Evolutionary conservation across 2,329 filamentous ascomycete species (phyloP), one percentile per base, ranked within the genome.

Genomic region (Trichoderma sp.): DNA sequence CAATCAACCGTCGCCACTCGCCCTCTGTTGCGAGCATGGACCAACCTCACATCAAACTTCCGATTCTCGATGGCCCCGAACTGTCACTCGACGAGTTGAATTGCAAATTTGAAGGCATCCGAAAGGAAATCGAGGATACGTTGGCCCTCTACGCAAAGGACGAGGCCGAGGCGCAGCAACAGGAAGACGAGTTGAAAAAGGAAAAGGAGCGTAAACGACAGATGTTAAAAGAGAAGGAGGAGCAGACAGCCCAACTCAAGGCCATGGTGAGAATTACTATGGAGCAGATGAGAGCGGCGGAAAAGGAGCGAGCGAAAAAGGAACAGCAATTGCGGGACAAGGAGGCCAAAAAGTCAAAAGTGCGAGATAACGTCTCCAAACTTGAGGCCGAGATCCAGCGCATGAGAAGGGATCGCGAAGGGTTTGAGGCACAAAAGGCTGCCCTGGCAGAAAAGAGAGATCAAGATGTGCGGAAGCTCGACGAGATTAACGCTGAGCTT

Each of bases 191-290:
- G 53, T 77, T 97, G 35, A 87, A 90, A 65, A 89, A 89, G 68
- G 92, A 97, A 73, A 90, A 92, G 69, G 92, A 96, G 71, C 86
- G 90, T 60, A 89, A 97, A 76, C 90, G 87, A 73, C 89, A 90
- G 70, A 85, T 89, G 22, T 84, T 95, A 64, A 95, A 92, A 76
- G 92, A 97, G 75, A 97, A 96, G 77, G 94, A 98, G 71, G 93
- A 96, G 74, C 91, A 90, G 60, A 97, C 93, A 58, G 89, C 92
- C 53, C 93, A 93, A 75, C 80, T 97, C 64, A 92, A 91, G 74
- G 90, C 90, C 70, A 90, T 94, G 75, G 89, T 96, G 64, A 90
- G 92, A 63, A 88, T 87, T 54, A 88, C 94, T 6, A 93, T 96
- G 77, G 89, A 92, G 64, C 85, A 92, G 71, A 97, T 96, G 82